phyloP scores from a whole-genome alignment of 2,329 filamentous ascomycete species.

The Penicillium sp. region DNA sequence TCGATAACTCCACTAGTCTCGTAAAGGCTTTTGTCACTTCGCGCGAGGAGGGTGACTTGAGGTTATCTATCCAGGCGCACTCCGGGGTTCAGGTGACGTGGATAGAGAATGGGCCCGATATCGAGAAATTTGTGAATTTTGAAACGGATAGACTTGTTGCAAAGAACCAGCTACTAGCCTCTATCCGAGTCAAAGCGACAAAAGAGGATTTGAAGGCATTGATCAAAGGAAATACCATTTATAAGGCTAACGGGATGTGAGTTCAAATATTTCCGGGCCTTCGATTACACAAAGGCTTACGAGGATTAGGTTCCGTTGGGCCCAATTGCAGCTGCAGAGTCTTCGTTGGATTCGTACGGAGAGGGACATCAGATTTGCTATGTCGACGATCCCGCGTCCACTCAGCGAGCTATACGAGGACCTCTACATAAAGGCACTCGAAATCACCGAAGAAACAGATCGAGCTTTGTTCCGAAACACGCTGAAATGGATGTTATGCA shows the following conservation, averaged over 20 bases:
- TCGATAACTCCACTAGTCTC: not conserved
- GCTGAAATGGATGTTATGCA: not conserved
- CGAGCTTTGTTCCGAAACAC: not conserved
- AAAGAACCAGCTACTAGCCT: not conserved
- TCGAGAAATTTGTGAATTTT: not conserved
- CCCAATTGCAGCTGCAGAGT: not conserved
- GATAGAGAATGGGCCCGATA: not conserved
- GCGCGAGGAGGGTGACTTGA: not conserved
- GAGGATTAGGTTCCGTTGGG: not conserved
- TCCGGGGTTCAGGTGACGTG: not conserved
- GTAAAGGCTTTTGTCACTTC: not conserved
- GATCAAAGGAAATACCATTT: not conserved
- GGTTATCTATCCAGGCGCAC: not conserved
- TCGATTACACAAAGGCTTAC: not conserved
- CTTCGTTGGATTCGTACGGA: not conserved
- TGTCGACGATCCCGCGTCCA: not conserved
- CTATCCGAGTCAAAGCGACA: not conserved
- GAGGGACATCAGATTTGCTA: not conserved
- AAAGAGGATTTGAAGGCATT: not conserved
- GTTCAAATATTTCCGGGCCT: not conserved
- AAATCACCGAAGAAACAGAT: not conserved
- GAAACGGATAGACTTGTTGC: not conserved
- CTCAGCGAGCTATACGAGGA: not conserved
- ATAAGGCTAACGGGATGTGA: not conserved
- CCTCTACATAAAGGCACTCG: not conserved